A percentile compares a stretch with the other conserved stretches of the same genome.
Conservation (phyloP, 345 rosid genomes). For the Laguncularia racemosa region DNA sequence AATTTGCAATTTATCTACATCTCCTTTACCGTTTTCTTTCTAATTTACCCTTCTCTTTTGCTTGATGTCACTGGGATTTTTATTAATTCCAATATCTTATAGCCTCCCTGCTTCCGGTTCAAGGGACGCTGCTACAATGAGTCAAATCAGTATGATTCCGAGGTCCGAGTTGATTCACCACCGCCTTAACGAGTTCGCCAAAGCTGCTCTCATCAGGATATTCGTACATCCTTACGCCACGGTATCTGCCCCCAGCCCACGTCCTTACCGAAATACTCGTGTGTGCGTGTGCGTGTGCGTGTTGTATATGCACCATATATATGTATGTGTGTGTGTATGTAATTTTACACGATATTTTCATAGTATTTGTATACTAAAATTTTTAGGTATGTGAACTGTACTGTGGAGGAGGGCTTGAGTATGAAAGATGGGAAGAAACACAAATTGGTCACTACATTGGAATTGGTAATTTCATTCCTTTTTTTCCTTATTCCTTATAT, state of each 20-base stretch:
- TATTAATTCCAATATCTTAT: no score
- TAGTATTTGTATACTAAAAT: not conserved
- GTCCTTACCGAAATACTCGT: not conserved
- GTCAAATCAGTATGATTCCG: slow-evolving; percentile 22
- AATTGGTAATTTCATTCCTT: slow-evolving; percentile 37
- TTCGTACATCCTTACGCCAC: slow-evolving; percentile 88
- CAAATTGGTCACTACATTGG: slow-evolving; percentile 72
- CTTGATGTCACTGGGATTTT: no score
- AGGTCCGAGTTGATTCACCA: slow-evolving; percentile 69
- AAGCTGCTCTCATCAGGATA: slow-evolving; percentile 71
- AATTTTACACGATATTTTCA: not conserved
- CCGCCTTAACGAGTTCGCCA: slow-evolving; percentile 82
- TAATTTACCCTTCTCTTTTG: no score
- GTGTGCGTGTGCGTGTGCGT: no score
- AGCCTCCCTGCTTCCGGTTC: not conserved
- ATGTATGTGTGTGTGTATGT: not conserved
- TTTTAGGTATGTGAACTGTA: slow-evolving; percentile 77
- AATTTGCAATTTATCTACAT: no score
- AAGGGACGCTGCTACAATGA: slow-evolving; percentile 19
- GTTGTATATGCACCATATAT: no score
- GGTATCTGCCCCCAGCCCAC: slow-evolving; percentile 21
- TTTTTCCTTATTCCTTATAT: not conserved
- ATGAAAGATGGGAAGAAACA: slow-evolving; percentile 73
- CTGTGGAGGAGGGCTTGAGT: slow-evolving; percentile 63
- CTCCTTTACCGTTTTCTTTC: no score